Base-by-base conservation (phyloP, 768 basidiomycete species). In the Tulasnella calospora region DNA sequence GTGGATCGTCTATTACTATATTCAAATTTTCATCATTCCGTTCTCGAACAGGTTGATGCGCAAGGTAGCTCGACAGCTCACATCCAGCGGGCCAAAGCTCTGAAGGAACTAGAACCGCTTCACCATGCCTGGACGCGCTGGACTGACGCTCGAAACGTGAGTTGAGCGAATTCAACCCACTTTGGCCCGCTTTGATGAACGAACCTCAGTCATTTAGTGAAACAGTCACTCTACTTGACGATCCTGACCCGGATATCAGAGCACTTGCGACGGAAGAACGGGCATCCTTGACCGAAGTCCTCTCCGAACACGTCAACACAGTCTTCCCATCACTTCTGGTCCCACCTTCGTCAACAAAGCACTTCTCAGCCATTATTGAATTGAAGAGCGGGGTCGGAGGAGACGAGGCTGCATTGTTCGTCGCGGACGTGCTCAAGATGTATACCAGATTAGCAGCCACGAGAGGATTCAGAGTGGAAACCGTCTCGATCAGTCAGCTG, bases 341-440 rank as follows among this genome's bases (percentile, higher is more conserved):
- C 2, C 95, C 94, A 0, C 85, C 90, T 0, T 93, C 93, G 0
- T 80, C 87, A 3, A 94, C 94, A 0, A 85, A 86, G 0, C 83
- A 88, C 3, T 86, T 94, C 21, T 92, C 92, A 13, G 94, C 94
- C 3, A 86, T 98, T 73, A 85, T 99, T 80, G 97, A 99, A 81
- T 86, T 99, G 71, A 97, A 97, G 82, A 90, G 95, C 0, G 97
- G 96, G 21, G 94, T 96, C 0, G 97, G 97, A 0, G 97, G 97
- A 0, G 90, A 91, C 0, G 97, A 99, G 83, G 89, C 96, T 1
- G 89, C 90, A 27, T 86, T 98, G 0, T 99, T 98, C 81, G 86
- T 93, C 1, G 88, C 85, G 0, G 92, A 96, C 74, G 83, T 99
- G 38, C 82, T 94, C 61, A 86, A 92, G 44, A 96, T 98, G 91